A percentile compares a stretch with the other conserved stretches of the same genome.
Conservation (phyloP, 768 basidiomycete genomes). For the Leucosporidium scottii region DNA sequence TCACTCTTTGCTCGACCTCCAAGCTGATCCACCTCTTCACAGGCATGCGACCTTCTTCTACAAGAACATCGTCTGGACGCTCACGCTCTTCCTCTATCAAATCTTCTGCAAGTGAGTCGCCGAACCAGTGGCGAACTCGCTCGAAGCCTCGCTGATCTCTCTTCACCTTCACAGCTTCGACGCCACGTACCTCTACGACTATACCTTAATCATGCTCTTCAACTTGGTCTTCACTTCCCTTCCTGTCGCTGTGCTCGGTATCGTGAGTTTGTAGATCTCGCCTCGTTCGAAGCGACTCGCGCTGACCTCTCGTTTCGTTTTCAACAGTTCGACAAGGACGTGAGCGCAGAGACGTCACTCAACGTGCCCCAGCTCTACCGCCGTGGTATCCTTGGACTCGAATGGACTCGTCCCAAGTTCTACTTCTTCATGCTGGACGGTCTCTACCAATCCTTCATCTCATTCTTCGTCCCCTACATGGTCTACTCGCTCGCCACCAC, state of each 20-base stretch:
- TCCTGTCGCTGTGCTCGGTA: conserved; percentile 79
- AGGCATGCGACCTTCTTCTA: conserved; percentile 91
- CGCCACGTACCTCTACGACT: conserved; percentile 88
- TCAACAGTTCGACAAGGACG: conserved; percentile 86
- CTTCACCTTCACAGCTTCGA: conserved; percentile 61
- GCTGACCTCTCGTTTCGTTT: conserved; percentile 14
- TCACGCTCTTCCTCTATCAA: conserved; percentile 89
- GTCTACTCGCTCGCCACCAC: conserved; percentile 56
- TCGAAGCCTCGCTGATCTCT: background rate
- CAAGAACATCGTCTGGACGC: conserved; percentile 84
- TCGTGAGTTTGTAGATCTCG: conserved; percentile 48
- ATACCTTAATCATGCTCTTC: conserved; percentile 85
- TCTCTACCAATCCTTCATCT: conserved; percentile 74
- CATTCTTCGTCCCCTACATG: conserved; percentile 56
- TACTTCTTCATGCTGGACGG: conserved; percentile 95
- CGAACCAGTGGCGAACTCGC: background rate
- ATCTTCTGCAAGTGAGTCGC: conserved; percentile 68
- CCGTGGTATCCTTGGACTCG: conserved; percentile 84
- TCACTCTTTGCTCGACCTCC: background rate
- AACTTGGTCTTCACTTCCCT: conserved; percentile 90
- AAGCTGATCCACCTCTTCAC: background rate
- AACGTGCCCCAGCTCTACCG: conserved; percentile 95
- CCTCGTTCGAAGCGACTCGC: background rate
- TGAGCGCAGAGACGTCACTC: conserved; percentile 78
- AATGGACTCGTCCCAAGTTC: conserved; percentile 85